Evolutionary conservation across 768 basidiomycete species (phyloP), one percentile per base, ranked within the genome.

Genomic region (Auricularia sp.): DNA sequence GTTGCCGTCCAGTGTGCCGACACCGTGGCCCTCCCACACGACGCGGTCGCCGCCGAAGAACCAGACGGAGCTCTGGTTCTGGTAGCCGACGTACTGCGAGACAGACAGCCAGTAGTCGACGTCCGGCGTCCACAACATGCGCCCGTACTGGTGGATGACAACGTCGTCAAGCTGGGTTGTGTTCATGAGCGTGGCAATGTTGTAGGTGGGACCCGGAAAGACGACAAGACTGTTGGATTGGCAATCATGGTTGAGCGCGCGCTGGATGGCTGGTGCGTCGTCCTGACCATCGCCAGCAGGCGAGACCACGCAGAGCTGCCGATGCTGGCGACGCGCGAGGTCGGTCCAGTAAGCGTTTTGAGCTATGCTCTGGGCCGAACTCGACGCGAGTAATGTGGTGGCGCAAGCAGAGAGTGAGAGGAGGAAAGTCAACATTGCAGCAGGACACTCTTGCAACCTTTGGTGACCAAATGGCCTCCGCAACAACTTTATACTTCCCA

Each of bases 1-100:
- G 54, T 78, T 78, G 6, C 78, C 78, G 64, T 77, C 75, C 61
- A 80, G 76, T 4, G 78, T 78, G 24, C 79, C 76, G 14, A 65
- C 67, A 11, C 71, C 76, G 65, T 75, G 70, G 2, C 76, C 76
- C 34, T 70, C 64, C 63, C 74, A 74, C 14, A 64, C 66, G 33
- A 76, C 63, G 35, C 69, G 70, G 61, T 72, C 66, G 1, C 79
- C 79, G 21, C 73, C 75, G 36, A 78, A 71, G 64, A 76, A 69
- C 75, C 75, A 78, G 3, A 75, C 78, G 5, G 77, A 71, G 34
- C 71, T 74, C 65, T 74, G 73, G 64, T 79, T 78, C 56, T 73
- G 73, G 69, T 77, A 79, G 36, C 71, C 77, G 51, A 75, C 64
- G n/a, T 69, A 69, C 3, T 77, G 63, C 7, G 73, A 71, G 66